Evolutionary conservation across 768 basidiomycete species (phyloP), one percentile per base, ranked within the genome.

Genomic region (Auriculariales sp.): DNA sequence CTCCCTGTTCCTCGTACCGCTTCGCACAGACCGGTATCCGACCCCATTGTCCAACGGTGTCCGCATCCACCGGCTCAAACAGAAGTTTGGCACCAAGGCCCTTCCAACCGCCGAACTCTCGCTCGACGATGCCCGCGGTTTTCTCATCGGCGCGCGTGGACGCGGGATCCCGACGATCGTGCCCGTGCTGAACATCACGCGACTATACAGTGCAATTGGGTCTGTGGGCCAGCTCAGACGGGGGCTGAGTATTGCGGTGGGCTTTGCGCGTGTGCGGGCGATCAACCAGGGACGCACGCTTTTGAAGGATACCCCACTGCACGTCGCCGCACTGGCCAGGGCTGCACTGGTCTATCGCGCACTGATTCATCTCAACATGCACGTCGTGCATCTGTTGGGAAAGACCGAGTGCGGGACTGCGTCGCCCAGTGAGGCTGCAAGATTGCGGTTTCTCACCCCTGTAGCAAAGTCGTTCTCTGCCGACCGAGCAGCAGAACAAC

Each of bases 31-130:
- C 57, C 54, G 3, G 53, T 50, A 10, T 34, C 28, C 2, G 0
- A 62, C 70, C 31, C 62, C 75, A 3, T 70, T 63, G 11, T 77
- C 72, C 59, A 87, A 88, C 62, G 75, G 77, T 24, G 76, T 89
- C 49, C 67, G 70, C 54, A 63, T 83, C 2, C 85, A 89, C 61
- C 71, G 83, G 12, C 69, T 87, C 42, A 89, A 89, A 66, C 72
- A 82, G 61, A 88, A 88, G 63, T 69, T 86, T 28, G 84, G 86
- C 3, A 88, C 86, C 1, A 74, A 79, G 50, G 67, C 74, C 19
- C 64, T 88, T 17, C 85, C 84, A 1, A 88, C 85, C 2, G 84
- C 83, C 0, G 84, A 88, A 61, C 72, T 86, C 35, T 73, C 73
- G 15, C 66, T 88, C 15, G 66, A 76, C 49, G 69, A 68, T 29